Evolutionary conservation across 768 basidiomycete species (phyloP).

Genomic region (Kwoniella sp.): DNA sequence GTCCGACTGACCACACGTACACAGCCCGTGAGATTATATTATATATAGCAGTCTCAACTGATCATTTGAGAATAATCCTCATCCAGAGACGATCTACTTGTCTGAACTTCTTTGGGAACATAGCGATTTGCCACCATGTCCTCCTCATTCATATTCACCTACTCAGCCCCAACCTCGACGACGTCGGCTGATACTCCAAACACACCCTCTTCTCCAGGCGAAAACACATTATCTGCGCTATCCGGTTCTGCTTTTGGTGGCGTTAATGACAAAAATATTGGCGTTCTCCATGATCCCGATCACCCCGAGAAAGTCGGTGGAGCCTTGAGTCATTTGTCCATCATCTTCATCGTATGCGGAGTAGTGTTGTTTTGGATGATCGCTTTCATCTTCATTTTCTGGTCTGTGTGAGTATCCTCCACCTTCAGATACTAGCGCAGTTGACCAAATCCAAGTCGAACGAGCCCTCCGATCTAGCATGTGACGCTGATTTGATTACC

Average conservation of each 20-base stretch:
- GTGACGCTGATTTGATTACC: too few relatives aligned
- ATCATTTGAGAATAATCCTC: too few relatives aligned
- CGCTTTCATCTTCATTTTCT: not conserved
- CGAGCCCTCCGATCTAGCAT: too few relatives aligned
- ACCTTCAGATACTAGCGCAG: too few relatives aligned
- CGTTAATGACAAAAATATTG: not conserved
- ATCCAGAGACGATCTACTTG: too few relatives aligned
- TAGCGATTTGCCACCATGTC: not conserved
- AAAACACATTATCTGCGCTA: too few relatives aligned
- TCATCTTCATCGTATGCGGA: not conserved
- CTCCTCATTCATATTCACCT: not conserved
- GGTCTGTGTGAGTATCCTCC: not conserved
- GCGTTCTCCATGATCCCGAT: not conserved
- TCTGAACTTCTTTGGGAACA: too few relatives aligned
- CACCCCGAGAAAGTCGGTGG: not conserved
- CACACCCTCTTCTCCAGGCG: not conserved
- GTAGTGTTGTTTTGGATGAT: conserved; percentile 4
- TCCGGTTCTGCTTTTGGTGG: not conserved
- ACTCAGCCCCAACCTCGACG: not conserved
- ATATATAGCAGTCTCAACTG: too few relatives aligned
- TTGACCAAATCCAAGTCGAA: too few relatives aligned
- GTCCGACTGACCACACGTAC: not conserved
- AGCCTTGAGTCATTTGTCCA: not conserved
- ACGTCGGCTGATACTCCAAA: not conserved
- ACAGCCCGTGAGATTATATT: too few relatives aligned